These are phyloP conservation scores for Uncinocarpus reesii DNA, from an alignment of 2,329 filamentous ascomycete species.

Conservation along the genomic window DNA sequence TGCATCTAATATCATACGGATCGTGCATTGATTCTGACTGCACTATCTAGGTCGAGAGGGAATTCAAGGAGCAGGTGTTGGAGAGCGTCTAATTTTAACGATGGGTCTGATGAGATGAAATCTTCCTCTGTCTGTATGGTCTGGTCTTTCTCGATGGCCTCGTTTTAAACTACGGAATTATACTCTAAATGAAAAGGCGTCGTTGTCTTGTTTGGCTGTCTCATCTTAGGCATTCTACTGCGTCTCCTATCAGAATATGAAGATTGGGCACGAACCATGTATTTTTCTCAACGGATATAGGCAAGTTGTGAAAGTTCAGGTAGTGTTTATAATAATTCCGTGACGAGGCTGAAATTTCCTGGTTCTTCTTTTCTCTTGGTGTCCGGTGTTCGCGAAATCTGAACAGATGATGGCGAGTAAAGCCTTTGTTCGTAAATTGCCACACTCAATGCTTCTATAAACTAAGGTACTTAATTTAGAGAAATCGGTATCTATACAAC, in stretches of 20 bases:
- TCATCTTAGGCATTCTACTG: not conserved
- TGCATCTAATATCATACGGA: slow-evolving; percentile 9
- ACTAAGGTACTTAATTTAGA: too few species aligned
- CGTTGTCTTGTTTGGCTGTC: slow-evolving; percentile 9
- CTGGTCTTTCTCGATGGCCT: slow-evolving; percentile 11
- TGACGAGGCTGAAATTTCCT: slow-evolving; percentile 3
- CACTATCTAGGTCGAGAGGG: slow-evolving; percentile 54
- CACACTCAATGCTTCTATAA: too few species aligned
- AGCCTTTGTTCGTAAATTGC: too few species aligned
- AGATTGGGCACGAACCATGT: slow-evolving; percentile 8
- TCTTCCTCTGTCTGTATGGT: slow-evolving; percentile 11
- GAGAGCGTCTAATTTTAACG: slow-evolving; percentile 66
- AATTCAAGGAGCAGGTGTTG: slow-evolving; percentile 98
- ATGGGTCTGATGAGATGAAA: slow-evolving; percentile 22
- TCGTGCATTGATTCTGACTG: not conserved
- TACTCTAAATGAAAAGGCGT: slow-evolving; percentile 13
- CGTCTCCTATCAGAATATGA: not conserved
- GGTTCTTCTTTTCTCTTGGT: not conserved
- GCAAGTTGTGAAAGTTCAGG: slow-evolving; percentile 9
- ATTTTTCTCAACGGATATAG: slow-evolving; percentile 10
- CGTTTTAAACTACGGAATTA: slow-evolving; percentile 13
- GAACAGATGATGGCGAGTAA: too few species aligned
- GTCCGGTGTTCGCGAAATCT: too few species aligned
- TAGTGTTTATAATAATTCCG: slow-evolving; percentile 10
- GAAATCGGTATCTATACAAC: too few species aligned